Evolutionary conservation across 495 filamentous ascomycete genomes (phyloP), one percentile per base, ranked within the genome.

Genomic region (Trichoderma parareesei): DNA sequence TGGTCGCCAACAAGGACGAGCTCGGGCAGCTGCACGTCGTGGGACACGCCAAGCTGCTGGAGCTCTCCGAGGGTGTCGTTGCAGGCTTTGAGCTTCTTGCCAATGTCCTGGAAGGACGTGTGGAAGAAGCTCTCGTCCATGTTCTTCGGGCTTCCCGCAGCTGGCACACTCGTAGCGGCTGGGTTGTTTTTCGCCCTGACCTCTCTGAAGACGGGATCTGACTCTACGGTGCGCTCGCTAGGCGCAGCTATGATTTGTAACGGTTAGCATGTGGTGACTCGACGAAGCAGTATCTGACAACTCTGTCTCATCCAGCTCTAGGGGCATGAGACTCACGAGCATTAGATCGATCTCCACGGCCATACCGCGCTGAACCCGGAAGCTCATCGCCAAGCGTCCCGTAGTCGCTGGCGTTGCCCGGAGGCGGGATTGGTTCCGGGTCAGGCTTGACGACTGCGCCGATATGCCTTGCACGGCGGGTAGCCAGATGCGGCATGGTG

Each of bases 1-100:
- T 95, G 91, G 64, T 94, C 90, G 1, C 91, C 91, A 1, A 93
- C 85, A 0, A 92, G 83, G 13, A 90, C 89, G 16, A 94, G 82
- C 67, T 90, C 90, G 0, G 91, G 90, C 0, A 94, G 75, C 3
- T 80, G 80, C 0, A 87, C 84, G 0, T 86, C 80, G 37, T 80
- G 81, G 49, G 79, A 77, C 11, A 82, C 78, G 10, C 79, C 79
- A 0, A 76, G 74, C 1, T 71, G 71, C 53, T 82, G 79, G 4
- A 82, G 75, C 38, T 78, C 74, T 0, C 77, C 79, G 0, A 82
- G 68, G 0, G 78, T 78, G 63, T 82, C 78, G 62, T 79, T 81
- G 67, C 76, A 77, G 7, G 72, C 74, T 46, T 81, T 80, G 8
- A 80, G 65, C 60, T 75, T 75, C 40, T 76, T 65, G 0, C 79